Base-by-base conservation (phyloP, 441 rosid species). In the Erodium chrysanthum region DNA sequence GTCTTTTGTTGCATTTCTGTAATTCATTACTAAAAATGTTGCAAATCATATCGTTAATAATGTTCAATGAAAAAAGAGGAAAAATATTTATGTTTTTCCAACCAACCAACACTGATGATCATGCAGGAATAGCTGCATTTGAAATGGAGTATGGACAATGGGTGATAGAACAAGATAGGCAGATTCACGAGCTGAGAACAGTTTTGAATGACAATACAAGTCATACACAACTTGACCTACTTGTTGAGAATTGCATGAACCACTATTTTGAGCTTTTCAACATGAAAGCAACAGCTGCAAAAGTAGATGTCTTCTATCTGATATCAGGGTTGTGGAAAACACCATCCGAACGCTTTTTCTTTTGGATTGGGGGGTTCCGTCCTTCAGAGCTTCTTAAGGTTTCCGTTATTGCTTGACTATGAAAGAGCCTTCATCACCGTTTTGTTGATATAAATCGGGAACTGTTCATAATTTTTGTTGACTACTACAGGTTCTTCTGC, bases 331-430 rank as follows among this genome's bases (percentile, higher is more conserved):
- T 76, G 80, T 87, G 92, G 92, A 85, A 74, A 75, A 81, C 88
- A 33, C 65, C 86, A 5, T 82, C 90, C 20, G 90, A 87, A 71
- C 79, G 87, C 37, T 81, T 85, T 72, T 85, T 87, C 82, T 74
- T 81, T 35, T 87, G 92, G 92, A 85, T 85, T 6, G 90, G 90
- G 10, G 88, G 90, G 29, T 87, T 85, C 69, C 79, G 83, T 63
- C 88, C 92, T 66, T 87, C 92, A 0, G 90, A 87, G 66, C 85
- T 87, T 75, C 86, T 87, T 54, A 84, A 84, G 90, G 92, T 91
- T 4, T 10, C 11, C 48, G 4, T 42, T 3, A 46, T 6, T 46
- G 20, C 52, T 50, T 50, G 9, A 14, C 14, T 15, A 11, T 10
- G 10, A 31, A 17, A n/a, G 0, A 37, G 14, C 37, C 3, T 42